A percentile compares a stretch with the other conserved stretches of the same genome.
phyloP scores from a whole-genome alignment of 176 grass and related monocot genomes.

The Lolium multiflorum region DNA sequence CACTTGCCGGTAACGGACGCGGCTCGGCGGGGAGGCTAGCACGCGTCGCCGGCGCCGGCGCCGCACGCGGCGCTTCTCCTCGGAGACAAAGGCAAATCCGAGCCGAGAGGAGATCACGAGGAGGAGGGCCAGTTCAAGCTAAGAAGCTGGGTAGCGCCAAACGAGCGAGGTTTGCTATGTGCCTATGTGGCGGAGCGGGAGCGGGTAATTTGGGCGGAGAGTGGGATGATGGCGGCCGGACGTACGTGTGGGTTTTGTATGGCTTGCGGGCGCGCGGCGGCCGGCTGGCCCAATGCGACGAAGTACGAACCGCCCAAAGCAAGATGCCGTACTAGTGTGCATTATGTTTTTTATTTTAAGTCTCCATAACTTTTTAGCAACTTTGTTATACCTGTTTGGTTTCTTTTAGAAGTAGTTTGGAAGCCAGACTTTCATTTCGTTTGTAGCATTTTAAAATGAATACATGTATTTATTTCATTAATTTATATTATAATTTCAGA shows the following conservation, averaged over 20 bases:
- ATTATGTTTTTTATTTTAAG: too few species aligned
- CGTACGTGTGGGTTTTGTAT: neutral
- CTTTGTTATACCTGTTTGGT: too few species aligned
- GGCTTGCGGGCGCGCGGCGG: neutral
- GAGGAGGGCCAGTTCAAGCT: neutral
- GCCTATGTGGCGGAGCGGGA: neutral
- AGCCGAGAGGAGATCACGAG: neutral
- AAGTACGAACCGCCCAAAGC: too few species aligned
- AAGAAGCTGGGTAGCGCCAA: neutral
- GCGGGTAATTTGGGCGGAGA: neutral
- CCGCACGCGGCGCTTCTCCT: neutral
- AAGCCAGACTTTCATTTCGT: too few species aligned
- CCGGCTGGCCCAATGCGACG: neutral
- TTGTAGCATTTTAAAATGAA: too few species aligned
- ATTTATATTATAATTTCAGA: too few species aligned
- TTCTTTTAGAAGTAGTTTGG: too few species aligned
- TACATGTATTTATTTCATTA: too few species aligned
- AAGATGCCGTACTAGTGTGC: too few species aligned
- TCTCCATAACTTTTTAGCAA: too few species aligned
- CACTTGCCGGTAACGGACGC: neutral
- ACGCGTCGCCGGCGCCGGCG: neutral
- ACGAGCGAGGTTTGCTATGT: slow-evolving; percentile 7
- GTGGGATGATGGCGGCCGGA: neutral
- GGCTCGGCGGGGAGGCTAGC: neutral
- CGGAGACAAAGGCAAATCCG: neutral